Evolutionary conservation across 2,329 filamentous ascomycete species (phyloP).

Genomic region (Aspergillus sp.): DNA sequence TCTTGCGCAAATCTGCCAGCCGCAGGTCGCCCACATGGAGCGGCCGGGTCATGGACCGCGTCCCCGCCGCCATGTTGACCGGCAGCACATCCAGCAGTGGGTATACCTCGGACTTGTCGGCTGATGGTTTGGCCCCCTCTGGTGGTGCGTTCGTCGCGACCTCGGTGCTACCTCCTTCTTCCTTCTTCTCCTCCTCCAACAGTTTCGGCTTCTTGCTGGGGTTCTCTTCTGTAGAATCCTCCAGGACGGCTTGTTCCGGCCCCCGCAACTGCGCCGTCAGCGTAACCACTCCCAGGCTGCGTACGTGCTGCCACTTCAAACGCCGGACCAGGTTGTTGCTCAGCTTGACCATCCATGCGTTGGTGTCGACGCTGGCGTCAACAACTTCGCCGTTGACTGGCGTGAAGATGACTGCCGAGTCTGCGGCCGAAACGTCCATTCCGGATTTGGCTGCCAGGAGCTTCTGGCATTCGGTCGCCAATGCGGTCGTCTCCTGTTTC

Average conservation of each 20-base stretch:
- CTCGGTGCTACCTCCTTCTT: slow-evolving; percentile 25
- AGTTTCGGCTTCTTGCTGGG: slow-evolving; percentile 56
- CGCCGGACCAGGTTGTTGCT: slow-evolving; percentile 81
- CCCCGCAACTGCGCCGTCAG: slow-evolving; percentile 73
- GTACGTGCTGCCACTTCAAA: slow-evolving; percentile 92
- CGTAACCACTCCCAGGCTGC: slow-evolving; percentile 87
- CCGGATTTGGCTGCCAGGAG: slow-evolving; percentile 54
- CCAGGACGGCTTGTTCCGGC: slow-evolving; percentile 38
- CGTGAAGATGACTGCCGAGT: slow-evolving; percentile 73
- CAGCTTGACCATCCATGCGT: slow-evolving; percentile 93
- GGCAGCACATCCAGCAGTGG: slow-evolving; percentile 64
- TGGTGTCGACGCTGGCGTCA: slow-evolving; percentile 94
- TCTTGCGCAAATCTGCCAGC: slow-evolving; percentile 80
- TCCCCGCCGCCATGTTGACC: slow-evolving; percentile 66
- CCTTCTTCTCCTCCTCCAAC: slow-evolving; percentile 45
- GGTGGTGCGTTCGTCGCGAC: slow-evolving; percentile 19
- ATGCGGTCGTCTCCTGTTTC: slow-evolving; percentile 71
- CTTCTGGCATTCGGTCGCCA: slow-evolving; percentile 79
- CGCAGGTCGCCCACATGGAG: slow-evolving; percentile 93
- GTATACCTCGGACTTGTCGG: slow-evolving; percentile 35
- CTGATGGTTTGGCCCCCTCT: slow-evolving; percentile 12
- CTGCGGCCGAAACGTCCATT: slow-evolving; percentile 44
- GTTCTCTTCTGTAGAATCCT: slow-evolving; percentile 42
- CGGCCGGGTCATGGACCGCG: slow-evolving; percentile 76
- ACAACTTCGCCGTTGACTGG: slow-evolving; percentile 72